phyloP scores from a whole-genome alignment of 169 alveolate species.

The Cryptosporidium ubiquitum region DNA sequence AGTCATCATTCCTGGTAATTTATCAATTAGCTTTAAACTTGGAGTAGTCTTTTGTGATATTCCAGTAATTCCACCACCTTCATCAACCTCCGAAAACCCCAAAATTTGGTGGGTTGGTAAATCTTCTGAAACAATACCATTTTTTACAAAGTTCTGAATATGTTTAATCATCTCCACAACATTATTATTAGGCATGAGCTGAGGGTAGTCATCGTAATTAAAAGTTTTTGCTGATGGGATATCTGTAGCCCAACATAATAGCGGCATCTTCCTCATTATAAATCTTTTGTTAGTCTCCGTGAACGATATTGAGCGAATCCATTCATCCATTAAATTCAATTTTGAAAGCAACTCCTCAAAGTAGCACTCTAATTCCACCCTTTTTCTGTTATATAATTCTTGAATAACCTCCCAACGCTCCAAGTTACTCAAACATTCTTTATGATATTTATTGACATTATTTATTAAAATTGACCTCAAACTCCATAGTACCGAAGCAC shows the following conservation, averaged over 20 bases:
- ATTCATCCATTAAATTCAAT: constrained; percentile 45
- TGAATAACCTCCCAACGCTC: constrained; percentile 43
- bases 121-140: constrained; percentile 56
- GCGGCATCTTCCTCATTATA: constrained; percentile 65
- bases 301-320: constrained; percentile 68
- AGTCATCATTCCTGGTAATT: background rate
- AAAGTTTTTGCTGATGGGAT: constrained; percentile 47
- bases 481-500: constrained; percentile 74
- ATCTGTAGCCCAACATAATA: constrained; percentile 55
- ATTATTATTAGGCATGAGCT: constrained; percentile 15
- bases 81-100: background rate
- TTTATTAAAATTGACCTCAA: constrained; percentile 43
- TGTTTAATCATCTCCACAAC: constrained; percentile 11
- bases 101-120: constrained; percentile 7
- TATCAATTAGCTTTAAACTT: background rate
- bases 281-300: constrained; percentile 65
- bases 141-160: constrained; percentile 21
- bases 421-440: constrained; percentile 33
- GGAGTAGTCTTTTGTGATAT: constrained; percentile 48
- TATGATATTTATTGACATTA: constrained; percentile 60
- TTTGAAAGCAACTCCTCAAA: constrained; percentile 21
- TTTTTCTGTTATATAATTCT: constrained; percentile 35
- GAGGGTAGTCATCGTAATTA: constrained; percentile 63
- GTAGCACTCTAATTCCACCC: constrained; percentile 28
- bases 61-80: background rate